These are phyloP conservation scores for Boletus vinaceobasis DNA, from an alignment of 768 basidiomycete genomes.

Conservation along the genomic window DNA sequence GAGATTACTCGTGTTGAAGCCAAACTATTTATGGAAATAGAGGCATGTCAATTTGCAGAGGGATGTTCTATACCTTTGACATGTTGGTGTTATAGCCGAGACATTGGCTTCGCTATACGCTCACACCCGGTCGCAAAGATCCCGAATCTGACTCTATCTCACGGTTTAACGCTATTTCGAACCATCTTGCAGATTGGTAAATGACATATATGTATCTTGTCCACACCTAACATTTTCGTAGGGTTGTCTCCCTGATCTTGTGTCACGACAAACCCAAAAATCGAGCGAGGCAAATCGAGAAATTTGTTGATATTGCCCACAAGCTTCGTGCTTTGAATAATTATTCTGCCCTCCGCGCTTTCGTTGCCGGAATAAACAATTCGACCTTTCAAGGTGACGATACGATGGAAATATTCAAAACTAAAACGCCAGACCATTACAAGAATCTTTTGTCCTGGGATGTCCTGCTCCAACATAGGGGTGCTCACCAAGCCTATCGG, in stretches of 20 bases:
- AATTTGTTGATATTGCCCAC: constrained; percentile 80
- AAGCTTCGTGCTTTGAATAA: constrained; percentile 83
- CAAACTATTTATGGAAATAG: constrained; percentile 67
- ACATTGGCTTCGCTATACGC: constrained; percentile 81
- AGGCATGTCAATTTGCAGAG: constrained; percentile 44
- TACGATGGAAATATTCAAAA: constrained; percentile 71
- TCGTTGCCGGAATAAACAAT: constrained; percentile 90
- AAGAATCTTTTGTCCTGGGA: constrained; percentile 83
- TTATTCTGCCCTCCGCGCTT: constrained; percentile 88
- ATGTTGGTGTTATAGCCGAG: constrained; percentile 55
- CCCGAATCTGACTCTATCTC: constrained; percentile 66
- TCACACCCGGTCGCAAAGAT: constrained; percentile 64
- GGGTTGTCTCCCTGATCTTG: constrained; percentile 89
- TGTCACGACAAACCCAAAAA: constrained; percentile 76
- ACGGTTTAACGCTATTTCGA: constrained; percentile 71
- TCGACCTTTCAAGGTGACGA: constrained; percentile 75
- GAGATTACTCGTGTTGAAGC: constrained; percentile 80
- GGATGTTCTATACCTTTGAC: not conserved
- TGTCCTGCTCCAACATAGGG: constrained; percentile 74
- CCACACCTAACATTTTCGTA: constrained; percentile 30
- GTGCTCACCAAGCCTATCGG: constrained; percentile 89
- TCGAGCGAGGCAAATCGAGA: constrained; percentile 82
- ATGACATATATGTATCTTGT: constrained; percentile 14
- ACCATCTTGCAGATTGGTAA: constrained; percentile 82
- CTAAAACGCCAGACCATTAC: constrained; percentile 60